phyloP scores from a whole-genome alignment of 2,329 filamentous ascomycete species.

The Helotiales sp. region DNA sequence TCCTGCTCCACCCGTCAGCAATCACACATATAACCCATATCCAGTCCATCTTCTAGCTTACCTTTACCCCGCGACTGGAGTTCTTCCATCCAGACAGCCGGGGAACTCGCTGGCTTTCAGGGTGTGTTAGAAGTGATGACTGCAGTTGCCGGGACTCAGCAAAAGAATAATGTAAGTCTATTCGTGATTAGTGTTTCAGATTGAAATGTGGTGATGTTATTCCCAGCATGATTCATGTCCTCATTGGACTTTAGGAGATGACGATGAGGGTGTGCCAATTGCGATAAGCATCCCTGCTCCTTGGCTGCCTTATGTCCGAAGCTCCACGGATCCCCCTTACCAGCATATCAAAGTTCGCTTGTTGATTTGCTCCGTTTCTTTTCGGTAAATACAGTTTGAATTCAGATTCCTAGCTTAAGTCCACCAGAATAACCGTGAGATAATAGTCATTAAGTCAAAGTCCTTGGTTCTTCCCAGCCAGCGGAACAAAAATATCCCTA shows the following conservation, averaged over 20 bases:
- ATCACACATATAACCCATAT: neutral
- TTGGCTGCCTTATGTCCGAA: constrained; percentile 8
- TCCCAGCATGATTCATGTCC: neutral
- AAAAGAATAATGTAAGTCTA: neutral
- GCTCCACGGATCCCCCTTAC: too few relatives aligned
- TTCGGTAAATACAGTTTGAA: neutral
- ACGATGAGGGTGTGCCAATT: neutral
- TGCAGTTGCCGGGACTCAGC: neutral
- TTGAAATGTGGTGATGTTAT: neutral
- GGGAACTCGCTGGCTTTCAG: neutral
- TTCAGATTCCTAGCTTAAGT: too few relatives aligned
- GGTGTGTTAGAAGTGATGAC: neutral
- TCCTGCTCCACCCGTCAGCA: neutral
- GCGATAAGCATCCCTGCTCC: constrained; percentile 1
- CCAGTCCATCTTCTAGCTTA: neutral
- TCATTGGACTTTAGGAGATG: neutral
- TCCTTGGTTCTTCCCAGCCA: too few relatives aligned
- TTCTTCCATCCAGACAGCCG: neutral
- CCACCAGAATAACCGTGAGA: too few relatives aligned
- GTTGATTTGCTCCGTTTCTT: neutral
- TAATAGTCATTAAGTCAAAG: too few relatives aligned
- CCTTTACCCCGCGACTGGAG: neutral
- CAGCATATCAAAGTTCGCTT: neutral
- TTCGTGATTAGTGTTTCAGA: too few relatives aligned
- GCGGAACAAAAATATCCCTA: too few relatives aligned